Evolutionary conservation across 257 asterid species (phyloP).

Genomic region (Plantago elongata): DNA sequence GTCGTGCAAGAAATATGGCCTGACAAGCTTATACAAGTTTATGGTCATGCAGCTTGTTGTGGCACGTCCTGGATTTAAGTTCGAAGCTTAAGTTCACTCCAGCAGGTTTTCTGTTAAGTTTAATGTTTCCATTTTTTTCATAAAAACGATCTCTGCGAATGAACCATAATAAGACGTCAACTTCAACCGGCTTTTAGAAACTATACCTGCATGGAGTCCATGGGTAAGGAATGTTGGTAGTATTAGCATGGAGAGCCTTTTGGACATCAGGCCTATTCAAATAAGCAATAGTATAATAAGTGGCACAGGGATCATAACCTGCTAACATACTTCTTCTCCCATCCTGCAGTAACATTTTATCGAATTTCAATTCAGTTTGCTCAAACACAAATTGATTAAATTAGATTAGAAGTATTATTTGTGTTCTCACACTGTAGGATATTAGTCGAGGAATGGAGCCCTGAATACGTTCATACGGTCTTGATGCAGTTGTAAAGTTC

Average conservation of each 20-base stretch:
- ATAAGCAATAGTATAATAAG: conserved; percentile 43
- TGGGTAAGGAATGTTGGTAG: conserved; percentile 51
- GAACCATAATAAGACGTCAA: no score
- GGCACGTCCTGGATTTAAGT: no score
- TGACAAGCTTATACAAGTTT: no score
- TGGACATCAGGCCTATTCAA: conserved; percentile 78
- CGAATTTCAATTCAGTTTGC: not conserved
- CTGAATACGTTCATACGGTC: conserved; percentile 9
- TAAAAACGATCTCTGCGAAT: no score
- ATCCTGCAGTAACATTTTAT: conserved; percentile 22
- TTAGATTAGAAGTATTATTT: not conserved
- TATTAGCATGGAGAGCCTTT: conserved; percentile 73
- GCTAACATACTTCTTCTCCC: conserved; percentile 35
- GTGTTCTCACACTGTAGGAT: conserved; percentile 32
- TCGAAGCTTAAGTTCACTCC: no score
- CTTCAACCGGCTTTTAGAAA: no score
- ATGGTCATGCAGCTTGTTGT: no score
- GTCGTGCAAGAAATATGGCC: no score
- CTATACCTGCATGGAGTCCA: conserved; percentile 83
- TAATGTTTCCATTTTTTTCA: no score
- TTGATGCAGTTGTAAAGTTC: conserved; percentile 18
- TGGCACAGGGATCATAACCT: conserved; percentile 73
- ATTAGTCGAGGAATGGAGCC: conserved; percentile 25
- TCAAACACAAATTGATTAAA: not conserved
- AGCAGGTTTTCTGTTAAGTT: no score